Evolutionary conservation across 2,329 filamentous ascomycete species (phyloP), one percentile per base, ranked within the genome.

Genomic region (Claviceps paspali): DNA sequence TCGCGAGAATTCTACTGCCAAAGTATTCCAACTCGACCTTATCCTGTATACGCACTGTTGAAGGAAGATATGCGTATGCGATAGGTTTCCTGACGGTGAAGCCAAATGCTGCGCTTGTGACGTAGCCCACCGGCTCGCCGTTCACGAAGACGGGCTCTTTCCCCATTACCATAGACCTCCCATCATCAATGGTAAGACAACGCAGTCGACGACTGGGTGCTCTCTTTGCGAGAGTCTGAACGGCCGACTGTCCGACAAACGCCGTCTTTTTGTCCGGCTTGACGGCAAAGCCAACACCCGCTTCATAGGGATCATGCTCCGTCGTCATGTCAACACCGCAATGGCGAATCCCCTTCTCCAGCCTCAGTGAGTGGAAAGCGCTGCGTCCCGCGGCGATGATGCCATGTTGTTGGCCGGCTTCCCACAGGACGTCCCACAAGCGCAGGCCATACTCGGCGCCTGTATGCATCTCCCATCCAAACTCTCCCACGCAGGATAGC

Each of bases 11-110:
- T 9, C 60, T 58, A 40, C 53, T 56, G 4, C 72, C 70, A 51
- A 79, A 78, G 47, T 79, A 79, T 45, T 76, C 71, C 39, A 79
- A 61, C 47, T 76, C 70, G 0, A 78, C 69, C 0, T 45, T 39
- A 3, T 64, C 59, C 0, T 71, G 71, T 30, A 70, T 63, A 0
- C 37, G 40, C 2, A 75, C 47, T 2, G 45, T 47, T 9, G 51
- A 58, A 0, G 72, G 71, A 10, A 79, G 52, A 56, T 70, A 75
- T 0, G 71, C 66, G 49, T 70, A 77, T 0, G 70, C 73, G 10
- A 77, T 59, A 0, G 74, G 73, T 50, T 68, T 74, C 19, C 69
- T 53, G 8, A 78, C 49, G 0, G 67, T 72, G 46, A 72, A 77
- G 0, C 68, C 74, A 46, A 76, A 79, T 0, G 68, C 71, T 1